Percentiles rank a stretch among this genome's conserved stretches.
Evolutionary conservation across 495 filamentous ascomycete genomes (phyloP).

Genomic region (Lasiosphaeris hirsuta): DNA sequence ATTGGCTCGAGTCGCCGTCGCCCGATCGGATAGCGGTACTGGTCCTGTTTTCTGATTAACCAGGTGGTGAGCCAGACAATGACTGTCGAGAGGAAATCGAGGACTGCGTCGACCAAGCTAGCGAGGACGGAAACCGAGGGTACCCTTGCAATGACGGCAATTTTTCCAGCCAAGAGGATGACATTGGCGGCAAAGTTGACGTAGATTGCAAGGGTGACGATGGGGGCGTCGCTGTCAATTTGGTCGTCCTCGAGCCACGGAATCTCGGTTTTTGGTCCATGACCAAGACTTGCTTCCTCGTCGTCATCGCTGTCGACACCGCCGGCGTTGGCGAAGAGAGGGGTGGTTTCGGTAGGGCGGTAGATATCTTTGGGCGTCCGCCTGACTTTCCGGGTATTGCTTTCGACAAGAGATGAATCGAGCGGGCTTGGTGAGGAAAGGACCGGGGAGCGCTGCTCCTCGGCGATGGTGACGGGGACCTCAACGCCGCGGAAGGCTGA

Average conservation of each 20-base stretch:
- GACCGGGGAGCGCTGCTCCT: slow-evolving; percentile 32
- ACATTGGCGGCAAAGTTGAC: slow-evolving; percentile 83
- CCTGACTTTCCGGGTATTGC: slow-evolving; percentile 41
- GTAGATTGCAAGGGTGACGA: slow-evolving; percentile 78
- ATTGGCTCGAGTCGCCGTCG: slow-evolving; percentile 70
- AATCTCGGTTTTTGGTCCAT: slow-evolving; percentile 40
- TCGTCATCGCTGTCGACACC: slow-evolving; percentile 27
- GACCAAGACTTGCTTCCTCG: slow-evolving; percentile 18
- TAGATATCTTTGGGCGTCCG: slow-evolving; percentile 80
- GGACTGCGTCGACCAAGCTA: slow-evolving; percentile 79
- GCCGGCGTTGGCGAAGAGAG: slow-evolving; percentile 48
- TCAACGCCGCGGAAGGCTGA: slow-evolving; percentile 43
- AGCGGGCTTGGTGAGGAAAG: neutral
- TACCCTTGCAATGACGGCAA: slow-evolving; percentile 72
- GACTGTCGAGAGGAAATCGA: slow-evolving; percentile 82
- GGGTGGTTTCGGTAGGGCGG: slow-evolving; percentile 67
- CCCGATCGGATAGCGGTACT: slow-evolving; percentile 79
- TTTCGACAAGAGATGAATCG: too few relatives aligned
- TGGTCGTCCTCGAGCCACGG: slow-evolving; percentile 55
- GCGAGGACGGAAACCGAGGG: slow-evolving; percentile 86
- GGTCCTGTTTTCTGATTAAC: slow-evolving; percentile 71
- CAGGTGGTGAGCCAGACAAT: slow-evolving; percentile 83
- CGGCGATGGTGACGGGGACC: slow-evolving; percentile 56
- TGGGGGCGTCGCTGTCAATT: slow-evolving; percentile 59
- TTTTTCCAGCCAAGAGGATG: slow-evolving; percentile 73